Evolutionary conservation across 2,329 filamentous ascomycete genomes (phyloP).

Genomic region (Ophiostoma piceae): DNA sequence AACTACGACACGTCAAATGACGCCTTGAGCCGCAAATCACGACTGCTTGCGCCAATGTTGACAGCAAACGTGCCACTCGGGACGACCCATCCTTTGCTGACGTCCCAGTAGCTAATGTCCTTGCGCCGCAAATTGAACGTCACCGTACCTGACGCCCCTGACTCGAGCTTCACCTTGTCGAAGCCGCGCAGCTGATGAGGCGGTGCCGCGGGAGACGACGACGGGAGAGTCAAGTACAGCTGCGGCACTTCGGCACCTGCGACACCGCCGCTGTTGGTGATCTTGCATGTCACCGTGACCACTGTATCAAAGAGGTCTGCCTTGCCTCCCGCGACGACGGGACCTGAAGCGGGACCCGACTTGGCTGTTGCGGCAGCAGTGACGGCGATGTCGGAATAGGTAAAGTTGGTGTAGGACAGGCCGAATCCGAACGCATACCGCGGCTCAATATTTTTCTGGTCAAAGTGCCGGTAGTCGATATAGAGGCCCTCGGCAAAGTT

Average conservation of each 20-base stretch:
- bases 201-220: conserved; percentile 38
- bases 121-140: conserved; percentile 51
- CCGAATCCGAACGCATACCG: conserved; percentile 62
- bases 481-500: conserved; percentile 56
- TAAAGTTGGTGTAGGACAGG: conserved; percentile 63
- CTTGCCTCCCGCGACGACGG: conserved; percentile 41
- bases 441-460: conserved; percentile 50
- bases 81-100: conserved; percentile 55
- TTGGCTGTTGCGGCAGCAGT: conserved; percentile 32
- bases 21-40: conserved; percentile 41
- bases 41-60: conserved; percentile 43
- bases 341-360: conserved; percentile 39
- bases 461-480: conserved; percentile 61
- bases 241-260: conserved; percentile 63
- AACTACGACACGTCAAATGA: background rate
- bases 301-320: conserved; percentile 44
- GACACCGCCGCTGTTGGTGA: conserved; percentile 60
- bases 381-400: conserved; percentile 48
- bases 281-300: conserved; percentile 50
- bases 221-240: conserved; percentile 46
- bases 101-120: conserved; percentile 62
- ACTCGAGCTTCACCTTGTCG: conserved; percentile 49
- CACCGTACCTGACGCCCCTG: conserved; percentile 44
- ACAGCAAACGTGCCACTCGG: conserved; percentile 42
- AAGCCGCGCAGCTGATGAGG: conserved; percentile 56